phyloP scores from a whole-genome alignment of 1,284 basidiomycete species.

The Porogramme epimiltina region DNA sequence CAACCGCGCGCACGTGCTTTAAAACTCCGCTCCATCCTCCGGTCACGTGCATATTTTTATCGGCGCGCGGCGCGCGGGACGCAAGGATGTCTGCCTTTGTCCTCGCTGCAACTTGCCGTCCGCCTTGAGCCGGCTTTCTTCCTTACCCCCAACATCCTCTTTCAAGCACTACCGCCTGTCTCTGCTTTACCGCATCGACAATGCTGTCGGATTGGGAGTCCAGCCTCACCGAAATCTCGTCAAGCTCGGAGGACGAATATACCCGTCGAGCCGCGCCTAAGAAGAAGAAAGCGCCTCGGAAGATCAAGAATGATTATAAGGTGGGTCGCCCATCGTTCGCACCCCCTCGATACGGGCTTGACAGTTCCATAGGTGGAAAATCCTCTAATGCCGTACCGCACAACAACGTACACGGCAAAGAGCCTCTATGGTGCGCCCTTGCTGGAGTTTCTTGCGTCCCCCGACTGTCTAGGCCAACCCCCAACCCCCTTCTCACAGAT shows the following conservation, averaged over 20 bases:
- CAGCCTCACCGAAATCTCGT: constrained; percentile 47
- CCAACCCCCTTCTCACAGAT: constrained; percentile 33
- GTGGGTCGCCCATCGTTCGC: constrained; percentile 16
- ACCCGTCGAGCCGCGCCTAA: constrained; percentile 20
- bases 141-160: constrained; percentile 5
- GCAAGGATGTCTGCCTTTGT: no score
- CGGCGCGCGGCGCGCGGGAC: neutral
- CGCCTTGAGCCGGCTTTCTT: neutral
- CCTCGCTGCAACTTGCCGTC: no score
- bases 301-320: constrained; percentile 36
- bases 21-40: constrained; percentile 17
- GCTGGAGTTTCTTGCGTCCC: neutral
- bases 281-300: constrained; percentile 26
- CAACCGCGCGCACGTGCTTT: neutral
- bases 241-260: constrained; percentile 39
- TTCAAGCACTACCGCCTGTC: neutral
- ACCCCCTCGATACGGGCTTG: constrained; percentile 11
- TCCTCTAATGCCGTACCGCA: constrained; percentile 42
- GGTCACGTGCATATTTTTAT: constrained; percentile 10
- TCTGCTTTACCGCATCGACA: constrained; percentile 5
- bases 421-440: constrained; percentile 44
- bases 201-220: constrained; percentile 38
- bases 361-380: constrained; percentile 17
- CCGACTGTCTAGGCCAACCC: constrained; percentile 8
- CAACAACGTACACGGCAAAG: constrained; percentile 44